Conservation (phyloP, 768 basidiomycete species). For the Boletus edulis region DNA sequence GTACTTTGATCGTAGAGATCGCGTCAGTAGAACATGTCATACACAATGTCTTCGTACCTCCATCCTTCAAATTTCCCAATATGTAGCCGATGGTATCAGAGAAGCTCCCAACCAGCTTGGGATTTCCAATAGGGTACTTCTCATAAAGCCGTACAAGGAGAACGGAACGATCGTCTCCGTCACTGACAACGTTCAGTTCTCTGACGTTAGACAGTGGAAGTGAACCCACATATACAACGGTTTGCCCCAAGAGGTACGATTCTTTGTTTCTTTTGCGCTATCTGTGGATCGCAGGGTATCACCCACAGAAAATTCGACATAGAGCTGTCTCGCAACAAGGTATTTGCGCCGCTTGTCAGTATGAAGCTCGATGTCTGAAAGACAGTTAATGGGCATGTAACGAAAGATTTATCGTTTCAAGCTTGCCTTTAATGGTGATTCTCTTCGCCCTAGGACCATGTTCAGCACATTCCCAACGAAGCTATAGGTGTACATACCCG, state of each 20-base stretch:
- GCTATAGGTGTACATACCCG: neutral
- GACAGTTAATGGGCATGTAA: neutral
- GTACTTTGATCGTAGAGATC: neutral
- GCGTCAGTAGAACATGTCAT: neutral
- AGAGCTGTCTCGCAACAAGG: neutral
- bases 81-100: neutral
- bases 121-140: neutral
- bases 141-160: neutral
- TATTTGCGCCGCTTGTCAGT: neutral
- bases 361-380: conserved; percentile 3
- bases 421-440: neutral
- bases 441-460: neutral
- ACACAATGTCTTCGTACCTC: neutral
- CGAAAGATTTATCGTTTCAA: neutral
- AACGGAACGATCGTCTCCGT: neutral
- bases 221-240: neutral
- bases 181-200: neutral
- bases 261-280: neutral
- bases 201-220: neutral
- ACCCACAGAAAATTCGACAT: neutral
- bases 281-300: neutral
- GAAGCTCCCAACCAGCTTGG: neutral
- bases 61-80: neutral
- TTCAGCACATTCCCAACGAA: neutral
- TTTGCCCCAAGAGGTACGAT: neutral